These are phyloP conservation scores for Coemansia sp. DNA, from an alignment of 192 early-diverging fungal genomes.

Conservation along the genomic window DNA sequence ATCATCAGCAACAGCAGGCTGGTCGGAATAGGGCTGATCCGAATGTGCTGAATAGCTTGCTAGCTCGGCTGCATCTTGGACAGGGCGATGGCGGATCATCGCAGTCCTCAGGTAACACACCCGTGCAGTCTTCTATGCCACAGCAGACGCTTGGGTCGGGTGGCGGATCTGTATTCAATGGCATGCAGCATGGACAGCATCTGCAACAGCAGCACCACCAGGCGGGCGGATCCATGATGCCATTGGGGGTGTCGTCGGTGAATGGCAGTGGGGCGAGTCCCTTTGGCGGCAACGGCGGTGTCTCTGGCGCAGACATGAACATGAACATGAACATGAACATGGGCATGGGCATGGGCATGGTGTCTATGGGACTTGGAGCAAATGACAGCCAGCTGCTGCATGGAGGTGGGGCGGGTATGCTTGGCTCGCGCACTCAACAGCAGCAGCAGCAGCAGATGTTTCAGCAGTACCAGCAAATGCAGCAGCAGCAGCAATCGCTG, in stretches of 20 bases:
- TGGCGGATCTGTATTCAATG: background rate
- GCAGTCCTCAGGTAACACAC: constrained; percentile 5
- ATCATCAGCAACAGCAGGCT: background rate
- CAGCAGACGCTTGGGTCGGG: background rate
- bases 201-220: constrained; percentile 1
- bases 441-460: constrained; percentile 3
- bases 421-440: background rate
- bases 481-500: constrained; percentile 3
- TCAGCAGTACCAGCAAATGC: background rate
- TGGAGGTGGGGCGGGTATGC: background rate
- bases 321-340: background rate
- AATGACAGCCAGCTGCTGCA: background rate
- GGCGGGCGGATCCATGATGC: constrained; percentile 2
- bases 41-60: constrained; percentile 32
- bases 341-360: background rate
- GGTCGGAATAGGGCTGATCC: constrained; percentile 21
- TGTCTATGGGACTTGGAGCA: background rate
- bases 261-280: background rate
- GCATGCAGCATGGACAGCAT: background rate
- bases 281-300: background rate
- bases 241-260: constrained; percentile 4
- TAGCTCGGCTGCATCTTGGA: constrained; percentile 33
- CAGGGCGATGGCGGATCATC: constrained; percentile 7
- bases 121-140: background rate
- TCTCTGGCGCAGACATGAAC: background rate